These are phyloP conservation scores for Pharus latifolius DNA, from an alignment of 176 grass and related monocot species.

Conservation along the genomic window DNA sequence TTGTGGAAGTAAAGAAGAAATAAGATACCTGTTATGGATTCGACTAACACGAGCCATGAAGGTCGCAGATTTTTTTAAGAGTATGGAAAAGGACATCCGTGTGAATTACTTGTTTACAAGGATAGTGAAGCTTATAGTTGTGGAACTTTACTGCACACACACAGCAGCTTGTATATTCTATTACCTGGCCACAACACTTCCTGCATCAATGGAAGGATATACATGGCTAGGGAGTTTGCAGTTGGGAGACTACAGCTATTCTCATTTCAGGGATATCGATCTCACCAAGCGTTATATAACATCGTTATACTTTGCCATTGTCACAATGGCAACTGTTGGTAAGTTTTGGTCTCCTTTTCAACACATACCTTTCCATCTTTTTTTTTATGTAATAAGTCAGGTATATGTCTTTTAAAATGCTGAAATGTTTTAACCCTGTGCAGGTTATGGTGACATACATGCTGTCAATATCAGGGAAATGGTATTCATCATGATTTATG, in stretches of 20 bases:
- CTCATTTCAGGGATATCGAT: slow-evolving; percentile 86
- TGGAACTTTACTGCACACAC: slow-evolving; percentile 92
- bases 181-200: slow-evolving; percentile 86
- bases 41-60: slow-evolving; percentile 61
- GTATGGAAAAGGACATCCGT: slow-evolving; percentile 88
- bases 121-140: slow-evolving; percentile 92
- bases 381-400: not conserved
- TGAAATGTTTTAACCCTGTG: not conserved
- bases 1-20: slow-evolving; percentile 68
- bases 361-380: not conserved
- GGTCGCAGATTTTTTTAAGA: slow-evolving; percentile 58
- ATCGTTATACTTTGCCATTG: slow-evolving; percentile 88
- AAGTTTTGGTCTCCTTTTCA: not conserved
- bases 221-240: slow-evolving; percentile 94
- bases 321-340: slow-evolving; percentile 99
- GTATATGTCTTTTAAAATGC: not conserved
- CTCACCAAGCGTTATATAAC: slow-evolving; percentile 70
- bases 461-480: slow-evolving; percentile 94
- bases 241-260: slow-evolving; percentile 64
- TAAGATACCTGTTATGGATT: slow-evolving; percentile 89
- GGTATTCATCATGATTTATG: slow-evolving; percentile 98
- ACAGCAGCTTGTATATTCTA: slow-evolving; percentile 97
- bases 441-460: slow-evolving; percentile 99
- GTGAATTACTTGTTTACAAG: slow-evolving; percentile 96
- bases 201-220: slow-evolving; percentile 71